Base-by-base conservation (phyloP, 139 green algal genomes). In the Micractinium sp. region DNA sequence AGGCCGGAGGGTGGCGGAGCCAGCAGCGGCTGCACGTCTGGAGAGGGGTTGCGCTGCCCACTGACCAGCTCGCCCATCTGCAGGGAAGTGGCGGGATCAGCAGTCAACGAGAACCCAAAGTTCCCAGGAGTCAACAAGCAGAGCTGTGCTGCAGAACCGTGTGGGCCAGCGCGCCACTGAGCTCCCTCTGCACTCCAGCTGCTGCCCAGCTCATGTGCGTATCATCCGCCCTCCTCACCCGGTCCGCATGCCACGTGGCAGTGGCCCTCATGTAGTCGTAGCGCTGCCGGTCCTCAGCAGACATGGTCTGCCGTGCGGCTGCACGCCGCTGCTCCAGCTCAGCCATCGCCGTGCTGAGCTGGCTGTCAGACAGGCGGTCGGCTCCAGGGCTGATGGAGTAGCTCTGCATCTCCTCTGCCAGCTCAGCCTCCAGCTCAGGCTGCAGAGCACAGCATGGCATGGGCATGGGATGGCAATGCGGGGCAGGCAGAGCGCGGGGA, bases 381-480 rank as follows among this genome's bases (percentile, higher is more conserved):
- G 85, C 84, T 3, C 18, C 18, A 2, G 85, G 35, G 53, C 60
- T 38, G 22, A 90, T 66, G 53, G 79, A 80, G 33, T 67, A 90
- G 41, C 69, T 81, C 33, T 41, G 31, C 79, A 92, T 63, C 85
- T 90, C 85, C 31, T 69, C 38, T 9, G 38, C 56, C 36, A 92
- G 83, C 79, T 92, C 89, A 36, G 85, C 85, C 60, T 87, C 71
- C 53, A 92, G 89, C 85, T 92, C 89, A 35, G 16, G 56, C 86
- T 89, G 83, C 47, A 66, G 4, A 14, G 0, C 41, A 41, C 12
- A 41, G 15, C 27, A 76, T 14, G 69, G 69, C 47, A 56, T 5
- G 47, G 47, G n/a, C n/a, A 16, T 56, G 47, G 47, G 7, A 56
- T 56, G 47, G 47, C 47, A 56, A 9, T 56, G 47, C 9, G n/a